These are phyloP conservation scores for Colletotrichum tofieldiae DNA, from an alignment of 2,329 filamentous ascomycete genomes.

Conservation along the genomic window DNA sequence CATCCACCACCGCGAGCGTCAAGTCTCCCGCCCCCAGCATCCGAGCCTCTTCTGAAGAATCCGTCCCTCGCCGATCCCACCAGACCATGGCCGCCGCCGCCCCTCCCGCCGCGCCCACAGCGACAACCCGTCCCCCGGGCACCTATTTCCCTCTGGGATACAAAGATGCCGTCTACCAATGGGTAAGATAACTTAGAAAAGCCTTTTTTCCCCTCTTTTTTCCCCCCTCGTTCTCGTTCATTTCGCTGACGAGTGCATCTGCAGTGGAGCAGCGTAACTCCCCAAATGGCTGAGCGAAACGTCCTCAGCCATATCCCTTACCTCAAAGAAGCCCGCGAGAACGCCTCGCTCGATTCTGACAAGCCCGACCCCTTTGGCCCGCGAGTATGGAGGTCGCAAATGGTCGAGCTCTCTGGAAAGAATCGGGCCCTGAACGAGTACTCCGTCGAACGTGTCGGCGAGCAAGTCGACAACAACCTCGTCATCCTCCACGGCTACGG, in stretches of 20 bases:
- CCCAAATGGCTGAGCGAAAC: slow-evolving; percentile 87
- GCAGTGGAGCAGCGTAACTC: slow-evolving; percentile 89
- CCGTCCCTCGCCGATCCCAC: slow-evolving; percentile 34
- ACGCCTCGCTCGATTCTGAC: slow-evolving; percentile 64
- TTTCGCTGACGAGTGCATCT: slow-evolving; percentile 44
- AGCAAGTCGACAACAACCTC: slow-evolving; percentile 85
- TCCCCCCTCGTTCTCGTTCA: background rate
- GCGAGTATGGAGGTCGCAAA: slow-evolving; percentile 86
- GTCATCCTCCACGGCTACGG: slow-evolving; percentile 98
- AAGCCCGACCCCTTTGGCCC: slow-evolving; percentile 84
- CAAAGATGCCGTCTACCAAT: slow-evolving; percentile 92
- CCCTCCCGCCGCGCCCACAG: slow-evolving; percentile 34
- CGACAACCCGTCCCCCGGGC: slow-evolving; percentile 47
- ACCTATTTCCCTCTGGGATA: slow-evolving; percentile 88
- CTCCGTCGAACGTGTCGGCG: slow-evolving; percentile 86
- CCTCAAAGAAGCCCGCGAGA: slow-evolving; percentile 81
- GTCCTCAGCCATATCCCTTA: slow-evolving; percentile 91
- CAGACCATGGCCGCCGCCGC: slow-evolving; percentile 43
- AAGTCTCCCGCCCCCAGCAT: slow-evolving; percentile 29
- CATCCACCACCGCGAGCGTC: slow-evolving; percentile 33
- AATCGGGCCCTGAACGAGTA: slow-evolving; percentile 94
- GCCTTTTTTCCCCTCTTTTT: too few species aligned
- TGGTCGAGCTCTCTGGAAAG: slow-evolving; percentile 88
- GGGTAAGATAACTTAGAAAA: slow-evolving; percentile 80
- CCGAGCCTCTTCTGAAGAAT: slow-evolving; percentile 32